Base-by-base conservation (phyloP, 768 basidiomycete species). In the Butyriboletus loyo region DNA sequence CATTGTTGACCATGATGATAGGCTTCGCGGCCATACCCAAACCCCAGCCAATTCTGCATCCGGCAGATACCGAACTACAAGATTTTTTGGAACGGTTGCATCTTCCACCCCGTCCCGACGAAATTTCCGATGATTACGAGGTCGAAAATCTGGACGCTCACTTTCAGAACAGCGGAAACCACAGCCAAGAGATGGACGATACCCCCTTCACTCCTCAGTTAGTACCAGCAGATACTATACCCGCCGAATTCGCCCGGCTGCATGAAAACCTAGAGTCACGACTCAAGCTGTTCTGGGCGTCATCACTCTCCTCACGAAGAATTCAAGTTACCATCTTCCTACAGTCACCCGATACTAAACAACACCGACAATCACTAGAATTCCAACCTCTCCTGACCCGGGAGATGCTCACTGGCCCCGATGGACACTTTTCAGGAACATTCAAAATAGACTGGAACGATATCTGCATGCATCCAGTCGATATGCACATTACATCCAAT, bases 271-370 rank as follows among this genome's bases (percentile, higher is more conserved):
- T 96, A 5, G 88, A 92, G 63, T 68, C 77, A 6, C 83, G 93
- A 1, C 71, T 96, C 24, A 82, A 80, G 43, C 83, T 86, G 0
- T 93, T 96, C 70, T 94, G 90, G 90, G 80, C 86, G 3, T 83
- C 84, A 5, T 83, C 82, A 1, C 72, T 95, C 0, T 63, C 86
- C 10, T 76, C 81, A 24, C 80, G 91, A 17, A 77, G 70, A 3
- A 72, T 94, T 8, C 78, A 80, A 15, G 60, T 94, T 5, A 75
- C 81, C 21, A 61, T 94, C n/a, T 87, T 81, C 60, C 70, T 81
- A 34, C 58, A 56, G 32, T 53, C 31, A 14, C 43, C 36, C 4
- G 40, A 50, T 41, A 41, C 50, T 22, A 64, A 72, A 35, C 63
- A 62, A 3, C 56, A 65, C 11, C 69, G 65, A 22, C 63, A 57